Evolutionary conservation across 169 alveolate species (phyloP), one percentile per base, ranked within the genome.

Genomic region (Cryptosporidium felis): DNA sequence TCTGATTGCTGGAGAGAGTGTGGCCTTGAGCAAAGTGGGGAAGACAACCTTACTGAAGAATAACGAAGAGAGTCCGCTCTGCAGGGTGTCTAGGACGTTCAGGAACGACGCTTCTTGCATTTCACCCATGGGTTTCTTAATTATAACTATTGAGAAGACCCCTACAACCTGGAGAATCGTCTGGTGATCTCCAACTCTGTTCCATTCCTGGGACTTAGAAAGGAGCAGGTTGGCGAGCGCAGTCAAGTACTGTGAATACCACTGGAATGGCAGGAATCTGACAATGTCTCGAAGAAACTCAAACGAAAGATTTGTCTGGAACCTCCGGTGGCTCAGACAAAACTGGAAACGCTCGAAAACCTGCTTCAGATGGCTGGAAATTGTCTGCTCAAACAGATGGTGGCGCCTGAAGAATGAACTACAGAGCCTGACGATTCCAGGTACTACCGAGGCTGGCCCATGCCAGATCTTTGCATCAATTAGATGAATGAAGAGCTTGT

Each of bases 321-420:
- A 80, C 74, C 90, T 93, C 65, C 93, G 80, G 62, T 93, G 95
- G 9, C 94, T 88, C 40, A 93, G 80, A 63, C 96, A 93, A 60
- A 90, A 93, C 53, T 93, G 96, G 62, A 91, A 93, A 23, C 92
- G 90, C 47, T 91, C 89, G 62, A 93, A 90, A 1, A 93, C 81
- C 59, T 90, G 92, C 80, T 93, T 94, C 89, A 93, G 85, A 80
- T 91, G 63, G 5, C 45, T 81, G 40, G 61, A 67, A 3, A 93
- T 90, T 44, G 88, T 92, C 42, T 89, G 80, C 62, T 92, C 92
- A 60, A 93, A 93, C 4, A 92, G 14, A 16, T 47, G 59, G 61
- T 91, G 80, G 56, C 92, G 80, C 89, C 89, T 90, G 80, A 93
- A 91, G 79, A 74, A 93, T 42, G 95, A 92, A 16, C 79, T 80